phyloP scores from a whole-genome alignment of 2,329 filamentous ascomycete genomes.

The Teratosphaeria pseudoeucalypti region DNA sequence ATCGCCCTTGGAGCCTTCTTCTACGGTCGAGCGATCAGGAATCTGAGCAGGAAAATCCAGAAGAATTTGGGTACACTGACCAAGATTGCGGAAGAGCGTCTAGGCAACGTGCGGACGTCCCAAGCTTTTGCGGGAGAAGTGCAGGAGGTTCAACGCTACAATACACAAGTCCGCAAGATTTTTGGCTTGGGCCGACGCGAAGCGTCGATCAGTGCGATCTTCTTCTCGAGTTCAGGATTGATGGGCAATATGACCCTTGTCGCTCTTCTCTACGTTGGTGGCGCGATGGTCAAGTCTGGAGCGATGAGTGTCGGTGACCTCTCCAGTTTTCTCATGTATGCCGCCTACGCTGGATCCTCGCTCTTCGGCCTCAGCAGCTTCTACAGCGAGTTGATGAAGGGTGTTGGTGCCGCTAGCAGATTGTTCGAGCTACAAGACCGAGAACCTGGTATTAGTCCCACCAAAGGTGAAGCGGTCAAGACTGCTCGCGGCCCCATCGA shows the following conservation, averaged over 20 bases:
- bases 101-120: conserved; percentile 92
- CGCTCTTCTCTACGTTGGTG: conserved; percentile 79
- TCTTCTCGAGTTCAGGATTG: conserved; percentile 79
- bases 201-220: conserved; percentile 78
- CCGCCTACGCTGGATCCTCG: conserved; percentile 73
- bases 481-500: conserved; percentile 82
- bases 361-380: conserved; percentile 91
- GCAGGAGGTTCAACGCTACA: conserved; percentile 83
- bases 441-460: conserved; percentile 74
- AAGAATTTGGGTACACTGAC: conserved; percentile 85
- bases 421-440: conserved; percentile 94
- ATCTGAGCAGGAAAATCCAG: conserved; percentile 84
- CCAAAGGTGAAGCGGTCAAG: conserved; percentile 64
- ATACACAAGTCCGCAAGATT: conserved; percentile 81
- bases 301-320: conserved; percentile 83
- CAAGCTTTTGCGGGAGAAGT: conserved; percentile 93
- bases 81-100: conserved; percentile 94
- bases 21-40: conserved; percentile 81
- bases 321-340: conserved; percentile 98
- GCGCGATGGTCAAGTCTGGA: conserved; percentile 77
- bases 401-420: conserved; percentile 89
- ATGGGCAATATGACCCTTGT: conserved; percentile 96
- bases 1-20: conserved; percentile 84
- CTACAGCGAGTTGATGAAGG: conserved; percentile 98
- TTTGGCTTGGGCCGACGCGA: conserved; percentile 81